phyloP scores from a whole-genome alignment of 2,329 filamentous ascomycete species.

The Venturia effusa region DNA sequence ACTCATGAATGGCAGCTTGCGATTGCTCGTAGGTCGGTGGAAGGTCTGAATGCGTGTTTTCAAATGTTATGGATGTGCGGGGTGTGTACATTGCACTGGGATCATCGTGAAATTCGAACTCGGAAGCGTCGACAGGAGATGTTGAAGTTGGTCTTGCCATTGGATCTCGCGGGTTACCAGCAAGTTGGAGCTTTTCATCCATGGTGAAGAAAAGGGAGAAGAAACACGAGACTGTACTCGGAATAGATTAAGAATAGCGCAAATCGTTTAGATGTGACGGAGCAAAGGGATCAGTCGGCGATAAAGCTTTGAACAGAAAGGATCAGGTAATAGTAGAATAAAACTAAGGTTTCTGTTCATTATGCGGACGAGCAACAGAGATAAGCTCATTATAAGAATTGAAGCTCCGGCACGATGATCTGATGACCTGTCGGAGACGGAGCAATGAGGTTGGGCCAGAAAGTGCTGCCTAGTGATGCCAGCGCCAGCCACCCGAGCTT shows the following conservation, averaged over 20 bases:
- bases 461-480: not conserved
- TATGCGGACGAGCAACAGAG: not conserved
- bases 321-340: not conserved
- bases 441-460: not conserved
- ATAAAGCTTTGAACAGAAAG: not conserved
- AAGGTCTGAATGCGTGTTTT: slow-evolving; percentile 4
- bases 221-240: not conserved
- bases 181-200: not conserved
- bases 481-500: not conserved
- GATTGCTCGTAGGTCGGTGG: slow-evolving; percentile 11
- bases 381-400: not conserved
- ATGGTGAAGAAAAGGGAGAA: not conserved
- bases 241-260: not conserved
- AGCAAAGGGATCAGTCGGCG: not conserved
- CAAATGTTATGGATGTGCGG: not conserved
- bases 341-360: not conserved
- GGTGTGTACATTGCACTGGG: not conserved
- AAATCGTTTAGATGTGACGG: not conserved
- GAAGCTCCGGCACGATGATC: not conserved
- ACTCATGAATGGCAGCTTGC: not conserved
- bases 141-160: not conserved
- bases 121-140: not conserved
- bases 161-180: not conserved
- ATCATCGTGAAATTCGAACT: not conserved
- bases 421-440: not conserved